A percentile compares a stretch with the other conserved stretches of the same genome.
Evolutionary conservation across 2,329 filamentous ascomycete species (phyloP).

Genomic region (Claviceps fusiformis): DNA sequence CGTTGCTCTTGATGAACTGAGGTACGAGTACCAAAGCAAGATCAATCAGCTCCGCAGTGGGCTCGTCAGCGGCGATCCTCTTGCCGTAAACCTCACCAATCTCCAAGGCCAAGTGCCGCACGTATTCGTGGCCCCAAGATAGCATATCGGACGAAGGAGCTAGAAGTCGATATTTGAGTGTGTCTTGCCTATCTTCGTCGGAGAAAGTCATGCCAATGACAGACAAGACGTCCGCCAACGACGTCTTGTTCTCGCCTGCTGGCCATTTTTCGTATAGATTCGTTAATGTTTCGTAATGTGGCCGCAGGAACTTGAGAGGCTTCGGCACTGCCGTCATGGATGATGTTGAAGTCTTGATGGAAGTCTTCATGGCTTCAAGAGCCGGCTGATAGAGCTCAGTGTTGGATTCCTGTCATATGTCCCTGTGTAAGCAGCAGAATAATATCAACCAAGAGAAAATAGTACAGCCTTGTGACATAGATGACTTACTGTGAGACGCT

Average conservation of each 20-base stretch:
- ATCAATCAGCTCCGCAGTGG: conserved; percentile 71
- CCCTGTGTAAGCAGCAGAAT: neutral
- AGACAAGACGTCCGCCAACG: conserved; percentile 87
- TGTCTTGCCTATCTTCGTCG: conserved; percentile 90
- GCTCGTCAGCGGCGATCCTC: conserved; percentile 71
- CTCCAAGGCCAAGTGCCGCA: conserved; percentile 86
- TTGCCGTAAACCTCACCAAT: conserved; percentile 91
- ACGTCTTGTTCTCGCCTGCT: conserved; percentile 69
- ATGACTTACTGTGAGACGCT: conserved; percentile 65
- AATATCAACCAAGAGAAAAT: neutral
- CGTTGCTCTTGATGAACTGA: conserved; percentile 92
- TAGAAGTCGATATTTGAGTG: conserved; percentile 85
- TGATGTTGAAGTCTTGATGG: conserved; percentile 97
- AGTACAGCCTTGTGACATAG: neutral
- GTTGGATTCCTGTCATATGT: conserved; percentile 58
- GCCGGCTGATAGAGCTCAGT: conserved; percentile 79
- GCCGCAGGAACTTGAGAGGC: conserved; percentile 92
- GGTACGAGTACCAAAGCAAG: conserved; percentile 77
- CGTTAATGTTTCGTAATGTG: conserved; percentile 83
- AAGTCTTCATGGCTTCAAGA: conserved; percentile 91
- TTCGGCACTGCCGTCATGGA: conserved; percentile 99
- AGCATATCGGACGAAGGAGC: conserved; percentile 84
- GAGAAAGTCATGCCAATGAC: conserved; percentile 99
- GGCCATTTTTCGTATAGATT: conserved; percentile 86
- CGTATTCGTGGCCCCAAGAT: conserved; percentile 98